Conservation (phyloP, 2,329 filamentous ascomycete species). For the Claviceps sorghi region DNA sequence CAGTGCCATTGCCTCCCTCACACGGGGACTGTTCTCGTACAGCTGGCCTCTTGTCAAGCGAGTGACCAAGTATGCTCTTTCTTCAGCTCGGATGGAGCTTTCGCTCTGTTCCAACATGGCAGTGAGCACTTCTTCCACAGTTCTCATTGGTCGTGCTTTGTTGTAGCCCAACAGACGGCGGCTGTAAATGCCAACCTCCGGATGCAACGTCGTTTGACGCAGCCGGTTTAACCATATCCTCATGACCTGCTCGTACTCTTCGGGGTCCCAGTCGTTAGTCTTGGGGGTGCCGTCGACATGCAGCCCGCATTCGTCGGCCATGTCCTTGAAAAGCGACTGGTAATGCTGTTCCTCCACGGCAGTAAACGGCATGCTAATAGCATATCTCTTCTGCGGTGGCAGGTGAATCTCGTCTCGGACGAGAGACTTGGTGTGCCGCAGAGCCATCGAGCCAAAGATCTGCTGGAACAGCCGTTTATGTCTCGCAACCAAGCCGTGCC, state of each 20-base stretch:
- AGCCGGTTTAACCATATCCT: slow-evolving; percentile 62
- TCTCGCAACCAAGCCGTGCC: slow-evolving; percentile 48
- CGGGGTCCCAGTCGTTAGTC: slow-evolving; percentile 47
- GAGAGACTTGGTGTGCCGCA: slow-evolving; percentile 74
- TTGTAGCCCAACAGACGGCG: slow-evolving; percentile 47
- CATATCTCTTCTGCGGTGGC: slow-evolving; percentile 69
- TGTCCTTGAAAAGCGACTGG: slow-evolving; percentile 55
- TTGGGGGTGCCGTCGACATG: slow-evolving; percentile 48
- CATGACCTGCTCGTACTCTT: slow-evolving; percentile 57
- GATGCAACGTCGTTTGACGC: slow-evolving; percentile 73
- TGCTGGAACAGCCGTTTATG: slow-evolving; percentile 50
- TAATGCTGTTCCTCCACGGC: slow-evolving; percentile 88
- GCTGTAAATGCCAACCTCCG: slow-evolving; percentile 59
- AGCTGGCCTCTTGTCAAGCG: slow-evolving; percentile 62
- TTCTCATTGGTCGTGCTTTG: slow-evolving; percentile 54
- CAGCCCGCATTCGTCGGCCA: slow-evolving; percentile 57
- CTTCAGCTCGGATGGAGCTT: slow-evolving; percentile 47
- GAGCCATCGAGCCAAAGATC: slow-evolving; percentile 56
- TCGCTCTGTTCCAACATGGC: slow-evolving; percentile 86
- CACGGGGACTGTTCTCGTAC: slow-evolving; percentile 56
- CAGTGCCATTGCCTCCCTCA: slow-evolving; percentile 51
- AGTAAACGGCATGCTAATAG: slow-evolving; percentile 82
- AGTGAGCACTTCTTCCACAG: slow-evolving; percentile 73
- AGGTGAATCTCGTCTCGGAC: slow-evolving; percentile 66
- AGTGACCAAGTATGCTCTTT: slow-evolving; percentile 49